These are phyloP conservation scores for Phlyctochytrium arcticum DNA, from an alignment of 192 early-diverging fungal species.

Conservation along the genomic window DNA sequence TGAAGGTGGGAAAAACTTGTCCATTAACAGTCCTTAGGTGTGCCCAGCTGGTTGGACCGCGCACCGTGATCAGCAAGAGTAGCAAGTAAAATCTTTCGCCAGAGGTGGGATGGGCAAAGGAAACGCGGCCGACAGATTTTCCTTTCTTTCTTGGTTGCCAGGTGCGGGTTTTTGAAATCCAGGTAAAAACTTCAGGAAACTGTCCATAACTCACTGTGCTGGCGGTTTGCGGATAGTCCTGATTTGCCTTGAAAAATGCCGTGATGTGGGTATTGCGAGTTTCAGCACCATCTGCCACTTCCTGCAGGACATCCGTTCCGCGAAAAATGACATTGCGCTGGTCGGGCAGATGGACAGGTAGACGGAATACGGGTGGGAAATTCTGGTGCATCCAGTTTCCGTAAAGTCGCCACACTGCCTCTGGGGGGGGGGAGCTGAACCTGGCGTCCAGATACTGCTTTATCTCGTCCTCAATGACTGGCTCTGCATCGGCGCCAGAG, in stretches of 20 bases:
- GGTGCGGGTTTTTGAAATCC: not conserved
- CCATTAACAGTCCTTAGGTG: not conserved
- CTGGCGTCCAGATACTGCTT: no score
- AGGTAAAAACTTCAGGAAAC: not conserved
- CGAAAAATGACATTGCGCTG: not conserved
- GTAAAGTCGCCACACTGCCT: not conserved
- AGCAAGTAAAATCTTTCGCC: not conserved
- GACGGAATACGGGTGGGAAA: not conserved
- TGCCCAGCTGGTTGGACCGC: not conserved
- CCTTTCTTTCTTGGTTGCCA: not conserved
- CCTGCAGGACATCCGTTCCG: not conserved
- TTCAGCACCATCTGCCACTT: not conserved
- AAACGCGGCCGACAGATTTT: not conserved
- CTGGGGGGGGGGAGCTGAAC: no score
- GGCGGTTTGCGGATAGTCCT: not conserved
- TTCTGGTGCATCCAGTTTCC: not conserved
- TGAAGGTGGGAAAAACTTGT: not conserved
- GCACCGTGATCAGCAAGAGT: not conserved
- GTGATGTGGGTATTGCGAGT: not conserved
- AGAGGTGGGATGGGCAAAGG: slow-evolving; percentile 1
- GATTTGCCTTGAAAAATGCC: not conserved
- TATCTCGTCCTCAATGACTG: no score
- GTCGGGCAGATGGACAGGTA: not conserved
- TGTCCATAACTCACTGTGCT: not conserved
- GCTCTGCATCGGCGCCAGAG: no score